These are phyloP conservation scores for Petasospora rhodanensis DNA, from an alignment of 1,139 yeast genomes.

Conservation along the genomic window DNA sequence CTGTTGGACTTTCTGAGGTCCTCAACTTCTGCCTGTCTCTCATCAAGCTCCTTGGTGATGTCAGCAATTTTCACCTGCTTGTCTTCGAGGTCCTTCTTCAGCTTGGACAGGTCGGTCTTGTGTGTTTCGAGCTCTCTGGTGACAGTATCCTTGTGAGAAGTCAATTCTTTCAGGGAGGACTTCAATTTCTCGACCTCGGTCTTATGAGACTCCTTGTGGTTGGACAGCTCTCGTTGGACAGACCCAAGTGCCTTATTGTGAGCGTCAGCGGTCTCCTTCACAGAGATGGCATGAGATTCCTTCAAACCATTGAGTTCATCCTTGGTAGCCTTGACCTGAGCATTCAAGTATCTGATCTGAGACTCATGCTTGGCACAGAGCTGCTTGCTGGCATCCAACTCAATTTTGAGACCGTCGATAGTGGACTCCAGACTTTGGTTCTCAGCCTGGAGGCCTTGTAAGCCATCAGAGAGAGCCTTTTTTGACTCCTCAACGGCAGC, in stretches of 20 bases:
- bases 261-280: slow-evolving; percentile 4
- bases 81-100: slow-evolving; percentile 5
- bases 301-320: slow-evolving; percentile 6
- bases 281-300: slow-evolving; percentile 3
- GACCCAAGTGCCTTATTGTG: slow-evolving; percentile 5
- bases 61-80: slow-evolving; percentile 1
- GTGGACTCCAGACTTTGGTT: slow-evolving; percentile 6
- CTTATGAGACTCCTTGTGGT: slow-evolving; percentile 6
- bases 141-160: not conserved
- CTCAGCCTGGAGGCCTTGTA: slow-evolving; percentile 7
- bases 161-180: slow-evolving; percentile 1
- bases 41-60: slow-evolving; percentile 3
- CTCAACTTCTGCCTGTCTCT: slow-evolving; percentile 1
- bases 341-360: slow-evolving; percentile 10
- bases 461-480: slow-evolving; percentile 2
- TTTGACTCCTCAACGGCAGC: slow-evolving; percentile 3
- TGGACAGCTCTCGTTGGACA: slow-evolving; percentile 3
- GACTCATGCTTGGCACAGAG: slow-evolving; percentile 8
- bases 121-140: slow-evolving; percentile 5
- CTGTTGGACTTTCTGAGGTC: slow-evolving; percentile 3
- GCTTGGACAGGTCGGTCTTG: slow-evolving; percentile 3
- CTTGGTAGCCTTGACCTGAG: slow-evolving; percentile 5
- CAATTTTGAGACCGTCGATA: slow-evolving; percentile 6
- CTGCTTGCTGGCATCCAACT: slow-evolving; percentile 8
- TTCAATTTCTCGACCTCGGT: slow-evolving; percentile 3